Percentiles rank a stretch among this genome's conserved stretches.
Conservation (phyloP, 2,329 filamentous ascomycete species). For the Parafenestella ontariensis region DNA sequence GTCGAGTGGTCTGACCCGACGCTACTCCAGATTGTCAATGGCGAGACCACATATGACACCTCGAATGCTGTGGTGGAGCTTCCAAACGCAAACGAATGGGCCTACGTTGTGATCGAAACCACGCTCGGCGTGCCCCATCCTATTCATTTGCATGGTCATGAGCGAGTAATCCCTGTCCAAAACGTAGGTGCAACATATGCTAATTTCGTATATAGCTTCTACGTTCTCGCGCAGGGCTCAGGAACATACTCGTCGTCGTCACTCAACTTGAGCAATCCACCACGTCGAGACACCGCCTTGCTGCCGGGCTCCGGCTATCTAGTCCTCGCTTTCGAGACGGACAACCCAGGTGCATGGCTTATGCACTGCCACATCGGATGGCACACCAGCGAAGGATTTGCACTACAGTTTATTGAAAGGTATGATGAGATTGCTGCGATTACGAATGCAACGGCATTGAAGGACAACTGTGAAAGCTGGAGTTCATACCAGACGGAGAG, state of each 20-base stretch:
- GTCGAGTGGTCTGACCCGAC: conserved; percentile 51
- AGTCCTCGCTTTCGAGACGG: conserved; percentile 45
- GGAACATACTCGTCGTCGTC: conserved; percentile 27
- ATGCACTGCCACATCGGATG: conserved; percentile 51
- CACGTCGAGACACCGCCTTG: conserved; percentile 42
- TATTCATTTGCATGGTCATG: conserved; percentile 43
- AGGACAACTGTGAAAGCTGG: conserved; percentile 20
- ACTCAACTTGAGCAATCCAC: conserved; percentile 40
- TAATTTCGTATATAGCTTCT: too few relatives aligned
- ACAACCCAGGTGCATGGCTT: conserved; percentile 48
- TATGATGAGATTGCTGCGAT: conserved; percentile 33
- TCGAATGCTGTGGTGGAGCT: conserved; percentile 38
- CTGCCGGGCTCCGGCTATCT: conserved; percentile 41
- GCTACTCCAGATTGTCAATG: conserved; percentile 43
- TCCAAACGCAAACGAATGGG: conserved; percentile 40
- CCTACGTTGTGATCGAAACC: conserved; percentile 52
- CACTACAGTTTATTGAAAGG: conserved; percentile 43
- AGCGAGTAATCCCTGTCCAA: too few relatives aligned
- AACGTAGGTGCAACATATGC: too few relatives aligned
- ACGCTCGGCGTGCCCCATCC: conserved; percentile 44
- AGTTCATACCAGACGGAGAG: conserved; percentile 6
- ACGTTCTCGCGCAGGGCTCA: conserved; percentile 34
- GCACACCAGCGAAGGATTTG: conserved; percentile 45
- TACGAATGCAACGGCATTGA: conserved; percentile 17
- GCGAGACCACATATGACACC: conserved; percentile 40